phyloP scores from a whole-genome alignment of 78 protist species.

The Dictyostelium purpureum region DNA sequence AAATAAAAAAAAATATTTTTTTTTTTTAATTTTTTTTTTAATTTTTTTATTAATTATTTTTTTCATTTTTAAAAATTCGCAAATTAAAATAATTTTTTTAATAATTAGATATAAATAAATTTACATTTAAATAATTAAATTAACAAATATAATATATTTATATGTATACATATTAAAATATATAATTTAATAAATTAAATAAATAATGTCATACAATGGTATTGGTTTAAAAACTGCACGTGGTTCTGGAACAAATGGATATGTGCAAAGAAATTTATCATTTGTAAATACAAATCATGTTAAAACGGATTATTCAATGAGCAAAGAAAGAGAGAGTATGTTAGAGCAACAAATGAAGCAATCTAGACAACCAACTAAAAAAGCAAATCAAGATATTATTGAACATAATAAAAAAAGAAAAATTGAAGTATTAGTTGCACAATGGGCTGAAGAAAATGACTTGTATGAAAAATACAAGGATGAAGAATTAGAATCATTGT shows the following conservation, averaged over 20 bases:
- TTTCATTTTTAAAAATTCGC: no score
- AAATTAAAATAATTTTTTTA: no score
- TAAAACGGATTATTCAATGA: not conserved
- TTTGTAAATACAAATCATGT: slow-evolving; percentile 39
- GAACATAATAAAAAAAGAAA: slow-evolving; percentile 82
- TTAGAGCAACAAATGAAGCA: not conserved
- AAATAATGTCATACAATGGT: slow-evolving; percentile 88
- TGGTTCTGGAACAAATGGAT: slow-evolving; percentile 96
- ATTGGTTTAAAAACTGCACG: slow-evolving; percentile 93
- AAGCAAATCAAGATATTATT: slow-evolving; percentile 75
- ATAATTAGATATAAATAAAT: no score
- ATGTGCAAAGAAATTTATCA: slow-evolving; percentile 88
- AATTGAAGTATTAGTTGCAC: slow-evolving; percentile 65
- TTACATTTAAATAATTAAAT: no score
- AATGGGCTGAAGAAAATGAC: slow-evolving; percentile 53
- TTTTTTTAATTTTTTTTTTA: no score
- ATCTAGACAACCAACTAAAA: not conserved
- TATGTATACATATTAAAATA: no score
- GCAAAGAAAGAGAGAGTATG: not conserved
- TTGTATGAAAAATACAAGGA: slow-evolving; percentile 27
- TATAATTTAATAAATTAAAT: no score
- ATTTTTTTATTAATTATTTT: no score
- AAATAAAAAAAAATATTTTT: no score
- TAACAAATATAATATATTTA: no score
- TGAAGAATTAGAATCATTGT: slow-evolving; percentile 22